Evolutionary conservation across 768 basidiomycete genomes (phyloP).

Genomic region (Pleurotus sapidus): DNA sequence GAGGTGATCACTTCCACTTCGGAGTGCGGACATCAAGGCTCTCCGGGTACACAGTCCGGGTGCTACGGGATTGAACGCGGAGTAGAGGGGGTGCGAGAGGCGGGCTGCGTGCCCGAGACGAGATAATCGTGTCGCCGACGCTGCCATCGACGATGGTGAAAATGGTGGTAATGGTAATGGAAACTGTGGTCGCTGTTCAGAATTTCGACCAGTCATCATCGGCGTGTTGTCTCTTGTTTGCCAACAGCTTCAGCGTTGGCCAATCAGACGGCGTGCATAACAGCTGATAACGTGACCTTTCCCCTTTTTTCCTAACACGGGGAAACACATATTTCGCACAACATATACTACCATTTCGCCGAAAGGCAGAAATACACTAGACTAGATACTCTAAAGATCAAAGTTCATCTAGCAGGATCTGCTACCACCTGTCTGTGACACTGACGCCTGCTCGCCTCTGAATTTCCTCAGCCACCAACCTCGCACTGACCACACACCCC

Average conservation of each 20-base stretch:
- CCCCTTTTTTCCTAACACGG: too few relatives aligned
- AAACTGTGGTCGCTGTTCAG: background rate
- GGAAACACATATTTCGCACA: too few relatives aligned
- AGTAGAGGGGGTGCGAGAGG: slow-evolving; percentile 27
- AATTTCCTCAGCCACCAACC: slow-evolving; percentile 47
- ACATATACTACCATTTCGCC: too few relatives aligned
- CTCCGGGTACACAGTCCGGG: slow-evolving; percentile 38
- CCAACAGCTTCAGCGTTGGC: background rate
- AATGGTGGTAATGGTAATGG: slow-evolving; percentile 6
- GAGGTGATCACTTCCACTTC: slow-evolving; percentile 29
- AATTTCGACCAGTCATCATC: background rate
- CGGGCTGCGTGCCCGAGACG: slow-evolving; percentile 28
- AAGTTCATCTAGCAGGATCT: too few relatives aligned
- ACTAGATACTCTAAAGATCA: too few relatives aligned
- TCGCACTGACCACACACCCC: slow-evolving; percentile 76
- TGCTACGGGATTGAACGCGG: slow-evolving; percentile 24
- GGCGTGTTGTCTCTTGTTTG: background rate
- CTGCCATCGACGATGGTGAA: slow-evolving; percentile 16
- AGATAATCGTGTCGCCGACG: slow-evolving; percentile 26
- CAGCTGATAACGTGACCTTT: too few relatives aligned
- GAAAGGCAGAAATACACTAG: too few relatives aligned
- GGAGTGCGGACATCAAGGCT: slow-evolving; percentile 68
- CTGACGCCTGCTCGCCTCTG: slow-evolving; percentile 30
- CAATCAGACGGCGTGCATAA: background rate
- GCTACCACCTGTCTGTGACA: slow-evolving; percentile 10